Conservation (phyloP, 768 basidiomycete species). For the Pulveroboletus sp. region DNA sequence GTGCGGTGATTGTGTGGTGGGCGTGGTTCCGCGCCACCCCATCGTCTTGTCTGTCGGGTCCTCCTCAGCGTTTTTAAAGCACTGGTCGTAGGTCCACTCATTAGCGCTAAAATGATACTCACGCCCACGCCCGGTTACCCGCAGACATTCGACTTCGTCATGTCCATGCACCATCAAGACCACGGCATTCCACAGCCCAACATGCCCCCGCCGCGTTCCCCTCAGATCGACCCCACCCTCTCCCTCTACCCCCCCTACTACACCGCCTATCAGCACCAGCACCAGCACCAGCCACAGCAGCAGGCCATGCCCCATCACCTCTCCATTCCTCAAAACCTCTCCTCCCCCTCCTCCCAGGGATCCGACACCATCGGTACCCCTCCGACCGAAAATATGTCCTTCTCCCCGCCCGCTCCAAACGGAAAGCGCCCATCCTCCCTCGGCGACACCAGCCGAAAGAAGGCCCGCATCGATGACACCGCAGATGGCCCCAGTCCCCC, state of each 20-base stretch:
- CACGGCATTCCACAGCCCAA: slow-evolving; percentile 37
- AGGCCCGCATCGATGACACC: slow-evolving; percentile 56
- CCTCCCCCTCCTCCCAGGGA: slow-evolving; percentile 78
- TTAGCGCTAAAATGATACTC: slow-evolving; percentile 11
- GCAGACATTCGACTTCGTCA: slow-evolving; percentile 40
- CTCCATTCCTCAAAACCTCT: slow-evolving; percentile 55
- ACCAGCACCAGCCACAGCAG: slow-evolving; percentile 47
- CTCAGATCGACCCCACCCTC: slow-evolving; percentile 69
- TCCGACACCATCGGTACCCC: slow-evolving; percentile 77
- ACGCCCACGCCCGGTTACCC: slow-evolving; percentile 18
- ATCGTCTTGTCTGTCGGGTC: not conserved
- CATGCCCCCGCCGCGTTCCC: slow-evolving; percentile 51
- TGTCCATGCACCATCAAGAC: slow-evolving; percentile 44
- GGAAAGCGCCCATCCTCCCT: slow-evolving; percentile 65
- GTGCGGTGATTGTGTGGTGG: slow-evolving; percentile 1
- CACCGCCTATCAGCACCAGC: slow-evolving; percentile 43
- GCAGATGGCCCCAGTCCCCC: slow-evolving; percentile 47
- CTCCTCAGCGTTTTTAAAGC: not conserved
- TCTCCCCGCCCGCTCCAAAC: slow-evolving; percentile 51
- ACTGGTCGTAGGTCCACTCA: slow-evolving; percentile 6
- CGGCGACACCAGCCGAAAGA: slow-evolving; percentile 50
- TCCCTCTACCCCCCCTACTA: slow-evolving; percentile 69
- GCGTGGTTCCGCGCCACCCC: not conserved
- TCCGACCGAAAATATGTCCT: slow-evolving; percentile 57
- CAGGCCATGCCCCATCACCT: slow-evolving; percentile 55